These are phyloP conservation scores for Takakia lepidozioides DNA, from an alignment of 225 moss, liverwort and hornwort genomes.

Conservation along the genomic window DNA sequence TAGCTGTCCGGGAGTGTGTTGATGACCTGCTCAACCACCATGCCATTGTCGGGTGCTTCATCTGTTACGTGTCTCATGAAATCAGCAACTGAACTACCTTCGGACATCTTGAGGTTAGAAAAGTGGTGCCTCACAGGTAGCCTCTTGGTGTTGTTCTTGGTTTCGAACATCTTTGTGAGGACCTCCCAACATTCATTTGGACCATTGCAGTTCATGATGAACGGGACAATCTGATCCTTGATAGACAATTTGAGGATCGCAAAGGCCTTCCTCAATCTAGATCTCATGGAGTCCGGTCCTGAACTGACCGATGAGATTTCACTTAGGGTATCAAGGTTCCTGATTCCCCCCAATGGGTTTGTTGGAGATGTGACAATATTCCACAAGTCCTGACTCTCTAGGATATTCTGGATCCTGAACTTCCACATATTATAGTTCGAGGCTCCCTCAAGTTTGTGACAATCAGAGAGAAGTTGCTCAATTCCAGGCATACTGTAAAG, in stretches of 20 bases:
- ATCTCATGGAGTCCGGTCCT: background rate
- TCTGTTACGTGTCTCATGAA: background rate
- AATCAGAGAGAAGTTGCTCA: too few relatives aligned
- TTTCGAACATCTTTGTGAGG: background rate
- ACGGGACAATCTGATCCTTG: background rate
- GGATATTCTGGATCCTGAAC: background rate
- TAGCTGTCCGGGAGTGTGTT: background rate
- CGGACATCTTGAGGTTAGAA: background rate
- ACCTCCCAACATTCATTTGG: background rate
- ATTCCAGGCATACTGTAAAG: too few relatives aligned
- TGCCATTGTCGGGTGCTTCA: too few relatives aligned
- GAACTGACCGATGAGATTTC: too few relatives aligned
- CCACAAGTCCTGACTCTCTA: background rate
- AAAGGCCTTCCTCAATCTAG: background rate
- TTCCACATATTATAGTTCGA: background rate
- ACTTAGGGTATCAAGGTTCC: background rate
- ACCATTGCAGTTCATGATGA: background rate
- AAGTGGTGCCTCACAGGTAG: background rate
- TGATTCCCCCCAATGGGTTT: background rate
- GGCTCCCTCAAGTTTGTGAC: background rate
- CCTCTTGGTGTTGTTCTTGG: background rate
- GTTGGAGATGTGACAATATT: background rate
- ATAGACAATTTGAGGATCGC: background rate
- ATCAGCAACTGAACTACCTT: background rate
- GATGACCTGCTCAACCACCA: background rate